Evolutionary conservation across 768 basidiomycete genomes (phyloP).

Genomic region (Lentinula sp.): DNA sequence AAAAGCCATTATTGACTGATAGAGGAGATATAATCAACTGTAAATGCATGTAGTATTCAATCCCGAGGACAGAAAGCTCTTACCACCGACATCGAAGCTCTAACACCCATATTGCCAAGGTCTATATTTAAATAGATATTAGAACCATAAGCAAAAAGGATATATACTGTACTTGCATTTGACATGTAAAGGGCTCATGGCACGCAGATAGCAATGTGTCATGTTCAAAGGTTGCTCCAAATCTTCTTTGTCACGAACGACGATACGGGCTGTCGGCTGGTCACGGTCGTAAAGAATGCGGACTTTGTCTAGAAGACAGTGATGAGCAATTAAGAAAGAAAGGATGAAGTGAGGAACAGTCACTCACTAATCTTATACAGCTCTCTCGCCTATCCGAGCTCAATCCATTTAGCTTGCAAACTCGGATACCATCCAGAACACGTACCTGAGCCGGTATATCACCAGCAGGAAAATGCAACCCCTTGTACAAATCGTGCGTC

Average conservation of each 20-base stretch:
- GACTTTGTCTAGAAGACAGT: slow-evolving; percentile 52
- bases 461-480: slow-evolving; percentile 63
- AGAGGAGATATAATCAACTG: not conserved
- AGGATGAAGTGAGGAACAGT: slow-evolving; percentile 12
- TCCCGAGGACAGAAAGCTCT: slow-evolving; percentile 13
- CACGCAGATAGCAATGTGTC: slow-evolving; percentile 80
- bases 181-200: slow-evolving; percentile 83
- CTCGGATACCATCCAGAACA: not conserved
- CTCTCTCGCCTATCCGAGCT: slow-evolving; percentile 46
- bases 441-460: slow-evolving; percentile 64
- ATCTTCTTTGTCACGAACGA: slow-evolving; percentile 57
- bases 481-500: slow-evolving; percentile 67
- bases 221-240: slow-evolving; percentile 71
- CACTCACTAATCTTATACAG: slow-evolving; percentile 57
- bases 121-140: slow-evolving; percentile 28
- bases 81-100: slow-evolving; percentile 83
- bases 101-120: slow-evolving; percentile 75
- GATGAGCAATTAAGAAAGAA: not conserved
- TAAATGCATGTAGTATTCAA: slow-evolving; percentile 1
- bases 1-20: slow-evolving; percentile 72
- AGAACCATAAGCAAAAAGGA: slow-evolving; percentile 6
- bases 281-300: slow-evolving; percentile 70
- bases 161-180: slow-evolving; percentile 44
- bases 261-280: slow-evolving; percentile 67
- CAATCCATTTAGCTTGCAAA: not conserved